Conservation (phyloP, 805 yeast species). For the Soucietia sequanensis region DNA sequence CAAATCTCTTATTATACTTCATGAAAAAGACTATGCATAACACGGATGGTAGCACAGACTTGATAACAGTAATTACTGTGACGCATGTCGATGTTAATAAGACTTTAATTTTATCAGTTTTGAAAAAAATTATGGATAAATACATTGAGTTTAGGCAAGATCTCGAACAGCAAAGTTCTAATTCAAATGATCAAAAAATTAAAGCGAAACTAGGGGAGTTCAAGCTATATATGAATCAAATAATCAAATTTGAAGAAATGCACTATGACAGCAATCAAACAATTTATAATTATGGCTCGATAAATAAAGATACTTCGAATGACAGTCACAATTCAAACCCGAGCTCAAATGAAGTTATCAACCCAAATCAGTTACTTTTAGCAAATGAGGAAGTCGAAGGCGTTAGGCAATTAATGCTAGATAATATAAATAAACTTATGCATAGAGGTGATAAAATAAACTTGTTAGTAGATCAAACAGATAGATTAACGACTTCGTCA, state of each 20-base stretch:
- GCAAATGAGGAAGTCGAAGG: constrained; percentile 60
- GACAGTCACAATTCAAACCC: too few species aligned
- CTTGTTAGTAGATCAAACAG: constrained; percentile 74
- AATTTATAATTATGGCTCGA: constrained; percentile 35
- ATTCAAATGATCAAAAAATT: constrained; percentile 7
- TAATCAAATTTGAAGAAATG: constrained; percentile 53
- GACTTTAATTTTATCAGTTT: constrained; percentile 44
- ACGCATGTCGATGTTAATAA: constrained; percentile 44
- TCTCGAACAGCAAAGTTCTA: constrained; percentile 12
- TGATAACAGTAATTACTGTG: constrained; percentile 51
- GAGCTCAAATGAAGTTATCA: constrained; percentile 24
- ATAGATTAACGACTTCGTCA: constrained; percentile 64
- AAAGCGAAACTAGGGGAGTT: constrained; percentile 46
- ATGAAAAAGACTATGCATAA: constrained; percentile 45
- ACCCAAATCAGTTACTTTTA: constrained; percentile 35
- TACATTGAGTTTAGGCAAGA: constrained; percentile 42
- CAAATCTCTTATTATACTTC: constrained; percentile 42
- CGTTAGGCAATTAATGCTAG: constrained; percentile 67
- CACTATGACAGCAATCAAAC: constrained; percentile 36
- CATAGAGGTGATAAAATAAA: constrained; percentile 78
- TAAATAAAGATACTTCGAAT: constrained; percentile 11
- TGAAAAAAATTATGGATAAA: constrained; percentile 51
- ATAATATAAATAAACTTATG: constrained; percentile 67
- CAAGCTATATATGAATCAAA: constrained; percentile 54
- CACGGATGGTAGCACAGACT: constrained; percentile 44